These are phyloP conservation scores for Punctularia strigosozonata DNA, from an alignment of 768 basidiomycete genomes.

Conservation along the genomic window DNA sequence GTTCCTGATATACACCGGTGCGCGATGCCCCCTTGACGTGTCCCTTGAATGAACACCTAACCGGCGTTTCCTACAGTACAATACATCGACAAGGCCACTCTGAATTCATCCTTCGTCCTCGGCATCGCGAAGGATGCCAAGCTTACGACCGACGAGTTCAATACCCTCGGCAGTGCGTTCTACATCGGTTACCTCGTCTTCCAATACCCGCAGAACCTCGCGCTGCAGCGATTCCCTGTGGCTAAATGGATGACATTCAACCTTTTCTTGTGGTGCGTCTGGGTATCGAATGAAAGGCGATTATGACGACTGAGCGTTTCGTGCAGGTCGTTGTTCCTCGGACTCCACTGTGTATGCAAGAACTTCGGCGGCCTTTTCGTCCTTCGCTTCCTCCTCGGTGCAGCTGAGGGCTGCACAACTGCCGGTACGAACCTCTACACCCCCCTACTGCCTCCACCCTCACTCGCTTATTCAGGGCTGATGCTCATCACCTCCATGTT, in stretches of 20 bases:
- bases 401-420: constrained; percentile 12
- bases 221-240: constrained; percentile 3
- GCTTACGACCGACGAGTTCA: constrained; percentile 9
- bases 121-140: constrained; percentile 10
- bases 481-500: constrained; percentile 13
- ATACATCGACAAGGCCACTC: constrained; percentile 11
- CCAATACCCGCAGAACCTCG: constrained; percentile 4
- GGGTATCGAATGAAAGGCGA: constrained; percentile 5
- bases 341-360: constrained; percentile 11
- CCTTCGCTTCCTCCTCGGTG: constrained; percentile 11
- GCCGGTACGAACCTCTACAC: constrained; percentile 4
- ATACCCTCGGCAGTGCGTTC: constrained; percentile 7
- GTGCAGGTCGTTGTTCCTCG: constrained; percentile 10
- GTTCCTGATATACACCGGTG: constrained; percentile 10
- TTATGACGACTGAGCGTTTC: background rate
- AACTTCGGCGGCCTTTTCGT: constrained; percentile 14
- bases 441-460: constrained; percentile 11
- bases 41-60: background rate
- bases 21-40: background rate
- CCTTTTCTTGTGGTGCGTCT: constrained; percentile 2
- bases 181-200: constrained; percentile 8
- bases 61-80: constrained; percentile 6
- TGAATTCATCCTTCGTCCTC: constrained; percentile 8
- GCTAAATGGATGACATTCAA: constrained; percentile 5
- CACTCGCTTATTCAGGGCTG: constrained; percentile 6